These are phyloP conservation scores for Strobilomyces confusus DNA, from an alignment of 768 basidiomycete genomes.

Conservation along the genomic window DNA sequence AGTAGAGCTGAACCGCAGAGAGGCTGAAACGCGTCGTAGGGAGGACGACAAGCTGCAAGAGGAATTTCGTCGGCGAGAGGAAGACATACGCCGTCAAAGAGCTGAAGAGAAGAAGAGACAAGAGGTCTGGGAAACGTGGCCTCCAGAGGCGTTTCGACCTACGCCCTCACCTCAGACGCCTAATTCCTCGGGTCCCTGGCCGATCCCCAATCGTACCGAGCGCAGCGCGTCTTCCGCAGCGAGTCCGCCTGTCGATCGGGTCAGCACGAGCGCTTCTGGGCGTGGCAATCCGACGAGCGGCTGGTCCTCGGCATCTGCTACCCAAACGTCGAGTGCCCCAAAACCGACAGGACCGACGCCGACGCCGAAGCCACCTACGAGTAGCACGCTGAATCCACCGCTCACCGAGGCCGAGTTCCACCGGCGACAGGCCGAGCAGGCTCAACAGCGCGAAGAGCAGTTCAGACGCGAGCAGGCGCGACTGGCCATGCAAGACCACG, in stretches of 20 bases:
- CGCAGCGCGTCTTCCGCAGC: constrained; percentile 32
- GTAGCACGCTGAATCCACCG: constrained; percentile 19
- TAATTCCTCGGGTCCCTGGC: constrained; percentile 28
- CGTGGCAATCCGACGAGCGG: constrained; percentile 26
- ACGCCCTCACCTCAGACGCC: constrained; percentile 27
- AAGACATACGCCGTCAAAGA: constrained; percentile 29
- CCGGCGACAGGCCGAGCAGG: constrained; percentile 60
- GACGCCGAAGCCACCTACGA: constrained; percentile 17
- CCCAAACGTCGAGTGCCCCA: constrained; percentile 23
- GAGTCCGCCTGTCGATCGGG: constrained; percentile 31
- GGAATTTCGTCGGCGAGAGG: constrained; percentile 30
- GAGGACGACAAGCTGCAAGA: constrained; percentile 27
- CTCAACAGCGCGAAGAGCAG: constrained; percentile 60
- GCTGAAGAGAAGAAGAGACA: constrained; percentile 30
- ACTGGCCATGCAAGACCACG: constrained; percentile 47
- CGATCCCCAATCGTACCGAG: constrained; percentile 30
- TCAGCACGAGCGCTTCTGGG: constrained; percentile 25
- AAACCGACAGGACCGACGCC: constrained; percentile 25
- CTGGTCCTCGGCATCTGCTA: constrained; percentile 28
- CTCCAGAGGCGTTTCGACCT: constrained; percentile 21
- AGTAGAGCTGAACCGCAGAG: constrained; percentile 30
- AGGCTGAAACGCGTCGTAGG: constrained; percentile 30
- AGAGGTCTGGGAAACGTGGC: constrained; percentile 29
- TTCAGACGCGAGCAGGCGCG: constrained; percentile 68
- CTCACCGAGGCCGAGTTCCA: constrained; percentile 53